Evolutionary conservation across 257 asterid genomes (phyloP).

Genomic region (Dorcoceras hygrometricum): DNA sequence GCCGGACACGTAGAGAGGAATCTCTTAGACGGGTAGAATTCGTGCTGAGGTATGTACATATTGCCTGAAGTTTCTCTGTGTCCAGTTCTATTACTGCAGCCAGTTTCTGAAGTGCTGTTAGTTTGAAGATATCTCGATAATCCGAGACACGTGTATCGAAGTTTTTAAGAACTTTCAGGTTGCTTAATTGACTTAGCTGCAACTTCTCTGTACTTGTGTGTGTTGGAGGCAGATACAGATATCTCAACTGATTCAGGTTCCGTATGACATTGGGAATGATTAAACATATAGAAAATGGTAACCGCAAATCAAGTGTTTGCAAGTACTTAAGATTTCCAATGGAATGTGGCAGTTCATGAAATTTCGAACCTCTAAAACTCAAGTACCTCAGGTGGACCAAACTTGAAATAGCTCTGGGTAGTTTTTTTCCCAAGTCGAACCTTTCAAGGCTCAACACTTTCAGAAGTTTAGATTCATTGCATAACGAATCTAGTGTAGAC

Average conservation of each 20-base stretch:
- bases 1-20: slow-evolving; percentile 42
- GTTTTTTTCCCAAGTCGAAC: slow-evolving; percentile 39
- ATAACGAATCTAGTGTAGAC: slow-evolving; percentile 30
- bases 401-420: slow-evolving; percentile 37
- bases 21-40: slow-evolving; percentile 29
- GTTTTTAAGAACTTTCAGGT: slow-evolving; percentile 46
- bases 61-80: slow-evolving; percentile 33
- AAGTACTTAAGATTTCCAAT: slow-evolving; percentile 39
- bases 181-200: slow-evolving; percentile 34
- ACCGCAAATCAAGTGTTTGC: slow-evolving; percentile 43
- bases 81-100: slow-evolving; percentile 36
- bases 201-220: slow-evolving; percentile 35
- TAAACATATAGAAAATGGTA: slow-evolving; percentile 35
- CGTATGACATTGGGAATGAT: slow-evolving; percentile 43
- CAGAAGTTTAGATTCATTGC: slow-evolving; percentile 35
- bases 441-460: slow-evolving; percentile 53
- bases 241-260: slow-evolving; percentile 42
- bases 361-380: slow-evolving; percentile 40
- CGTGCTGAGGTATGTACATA: slow-evolving; percentile 23
- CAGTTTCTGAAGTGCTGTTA: slow-evolving; percentile 44
- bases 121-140: slow-evolving; percentile 39
- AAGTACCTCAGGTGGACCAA: slow-evolving; percentile 47
- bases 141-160: slow-evolving; percentile 45
- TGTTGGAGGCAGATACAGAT: slow-evolving; percentile 54
- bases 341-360: slow-evolving; percentile 41